Evolutionary conservation across 2,329 filamentous ascomycete species (phyloP).

Genomic region (Metarhizium robertsii): DNA sequence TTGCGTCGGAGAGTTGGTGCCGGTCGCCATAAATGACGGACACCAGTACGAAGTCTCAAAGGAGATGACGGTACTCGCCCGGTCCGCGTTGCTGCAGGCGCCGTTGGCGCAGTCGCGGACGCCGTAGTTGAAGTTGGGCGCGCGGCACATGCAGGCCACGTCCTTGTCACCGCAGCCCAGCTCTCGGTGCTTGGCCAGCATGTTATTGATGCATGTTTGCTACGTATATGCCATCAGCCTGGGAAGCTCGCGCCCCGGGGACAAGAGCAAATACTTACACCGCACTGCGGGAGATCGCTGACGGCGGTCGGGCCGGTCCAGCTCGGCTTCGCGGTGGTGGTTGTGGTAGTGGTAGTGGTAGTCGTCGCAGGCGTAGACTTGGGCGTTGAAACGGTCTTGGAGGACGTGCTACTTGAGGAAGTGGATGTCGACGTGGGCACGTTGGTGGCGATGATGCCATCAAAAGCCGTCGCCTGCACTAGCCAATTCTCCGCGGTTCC

Average conservation of each 20-base stretch:
- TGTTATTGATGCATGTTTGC: background rate
- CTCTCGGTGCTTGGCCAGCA: background rate
- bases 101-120: background rate
- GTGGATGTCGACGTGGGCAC: too few species aligned
- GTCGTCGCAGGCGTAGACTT: background rate
- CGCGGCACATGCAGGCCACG: background rate
- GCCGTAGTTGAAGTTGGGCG: background rate
- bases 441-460: background rate
- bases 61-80: too few species aligned
- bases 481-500: background rate
- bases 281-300: background rate
- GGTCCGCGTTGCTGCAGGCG: background rate
- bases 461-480: slow-evolving; percentile 2
- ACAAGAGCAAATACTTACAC: background rate
- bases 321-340: background rate
- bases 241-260: background rate
- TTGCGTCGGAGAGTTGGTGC: background rate
- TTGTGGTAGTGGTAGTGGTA: background rate
- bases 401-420: too few species aligned
- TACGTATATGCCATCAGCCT: background rate
- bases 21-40: background rate
- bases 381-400: background rate
- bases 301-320: background rate
- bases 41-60: background rate
- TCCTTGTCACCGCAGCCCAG: background rate